Base-by-base conservation (phyloP, 2,329 filamentous ascomycete genomes). In the Lecanicillium sp. region DNA sequence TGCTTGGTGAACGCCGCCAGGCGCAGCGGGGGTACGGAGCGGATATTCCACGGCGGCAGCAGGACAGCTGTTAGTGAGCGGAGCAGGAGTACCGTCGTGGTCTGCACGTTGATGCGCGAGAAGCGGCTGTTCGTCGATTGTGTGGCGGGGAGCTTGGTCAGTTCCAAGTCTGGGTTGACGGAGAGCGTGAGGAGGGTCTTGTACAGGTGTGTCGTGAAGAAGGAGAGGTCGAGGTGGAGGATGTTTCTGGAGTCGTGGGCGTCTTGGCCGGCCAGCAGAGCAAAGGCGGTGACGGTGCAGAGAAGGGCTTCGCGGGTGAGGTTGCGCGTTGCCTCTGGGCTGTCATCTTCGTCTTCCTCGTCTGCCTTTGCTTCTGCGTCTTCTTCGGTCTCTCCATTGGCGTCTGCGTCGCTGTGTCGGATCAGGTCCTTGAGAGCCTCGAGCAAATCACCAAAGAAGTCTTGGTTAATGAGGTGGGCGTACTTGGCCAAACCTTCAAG, bases 381-480 rank as follows among this genome's bases (percentile, higher is more conserved):
- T 2, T 70, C 67, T 2, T 65, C 66, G 3, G 69, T 65, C 0
- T 56, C 56, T 3, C 51, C 56, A 3, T 64, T 62, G 2, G 64
- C 57, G 4, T 65, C 68, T 2, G 58, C 64, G 52, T 83, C 75
- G 37, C 84, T 83, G 48, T 89, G 78, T 4, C 78, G 76, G 51
- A 96, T 90, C 32, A 98, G 75, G 47, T 98, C 92, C 59, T 94
- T 94, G 29, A 98, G 70, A 1, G 88, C 90, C 62, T 96, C 92
- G 9, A 98, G 75, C 20, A 98, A 72, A 56, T 98, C 92, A 19
- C 90, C 92, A 52, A 98, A 98, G 68, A 98, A 96, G 57, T 98
- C 87, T 56, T 98, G 88, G 65, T 98, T 98, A 71, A 98, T 98
- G 43, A 98, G 73, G 57, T 95, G 92, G 4, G 89, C 82, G 56